A percentile compares a stretch with the other conserved stretches of the same genome.
These are phyloP conservation scores for Polytrichum commune DNA, from an alignment of 225 moss, liverwort and hornwort genomes.

Conservation along the genomic window DNA sequence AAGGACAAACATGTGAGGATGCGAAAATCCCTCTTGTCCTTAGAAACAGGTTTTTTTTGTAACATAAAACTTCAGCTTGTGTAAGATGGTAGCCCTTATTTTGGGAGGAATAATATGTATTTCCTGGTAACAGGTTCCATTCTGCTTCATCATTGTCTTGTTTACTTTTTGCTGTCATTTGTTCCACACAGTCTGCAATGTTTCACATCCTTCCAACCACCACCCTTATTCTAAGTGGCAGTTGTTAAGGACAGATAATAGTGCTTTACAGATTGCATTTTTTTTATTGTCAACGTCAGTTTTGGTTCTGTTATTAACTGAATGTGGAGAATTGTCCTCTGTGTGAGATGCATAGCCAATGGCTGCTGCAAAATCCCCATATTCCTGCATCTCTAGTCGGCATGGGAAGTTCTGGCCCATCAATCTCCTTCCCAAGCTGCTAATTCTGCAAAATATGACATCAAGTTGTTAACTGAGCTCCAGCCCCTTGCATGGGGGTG, in stretches of 20 bases:
- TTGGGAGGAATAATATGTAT: neutral
- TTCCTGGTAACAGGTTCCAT: too few relatives aligned
- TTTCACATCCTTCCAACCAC: too few relatives aligned
- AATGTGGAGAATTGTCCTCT: neutral
- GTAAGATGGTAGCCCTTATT: neutral
- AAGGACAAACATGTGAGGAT: neutral
- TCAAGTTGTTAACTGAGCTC: too few relatives aligned
- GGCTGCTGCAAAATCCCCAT: slow-evolving; percentile 1
- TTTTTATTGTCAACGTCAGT: neutral
- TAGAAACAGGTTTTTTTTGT: neutral
- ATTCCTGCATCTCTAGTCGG: slow-evolving; percentile 8
- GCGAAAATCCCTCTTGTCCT: neutral
- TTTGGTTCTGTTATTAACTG: neutral
- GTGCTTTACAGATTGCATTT: slow-evolving; percentile 2
- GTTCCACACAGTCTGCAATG: too few relatives aligned
- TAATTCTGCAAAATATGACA: slow-evolving; percentile 9
- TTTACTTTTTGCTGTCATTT: too few relatives aligned
- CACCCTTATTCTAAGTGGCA: slow-evolving; percentile 1
- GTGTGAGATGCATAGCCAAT: slow-evolving; percentile 7
- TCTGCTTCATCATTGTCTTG: too few relatives aligned
- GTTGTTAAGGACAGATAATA: slow-evolving; percentile 5
- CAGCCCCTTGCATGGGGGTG: too few relatives aligned
- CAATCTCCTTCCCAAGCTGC: slow-evolving; percentile 10
- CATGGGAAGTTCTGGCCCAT: slow-evolving; percentile 9
- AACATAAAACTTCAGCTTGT: neutral